These are phyloP conservation scores for Metschnikowia borealis DNA, from an alignment of 805 yeast species.

Conservation along the genomic window DNA sequence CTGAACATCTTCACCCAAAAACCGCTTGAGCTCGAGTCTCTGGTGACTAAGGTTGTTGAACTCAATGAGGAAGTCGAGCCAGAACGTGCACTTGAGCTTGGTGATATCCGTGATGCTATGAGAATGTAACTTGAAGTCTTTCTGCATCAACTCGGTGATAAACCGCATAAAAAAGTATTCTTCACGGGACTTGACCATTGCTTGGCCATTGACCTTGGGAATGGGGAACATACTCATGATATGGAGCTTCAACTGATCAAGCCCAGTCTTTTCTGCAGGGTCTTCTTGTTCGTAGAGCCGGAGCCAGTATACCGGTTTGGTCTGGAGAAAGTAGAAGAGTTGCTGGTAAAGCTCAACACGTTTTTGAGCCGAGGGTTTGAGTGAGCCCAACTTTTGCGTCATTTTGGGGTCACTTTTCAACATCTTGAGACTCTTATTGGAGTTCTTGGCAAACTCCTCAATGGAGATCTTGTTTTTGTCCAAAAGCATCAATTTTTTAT, in stretches of 20 bases:
- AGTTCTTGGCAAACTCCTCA: conserved; percentile 58
- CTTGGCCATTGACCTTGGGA: conserved; percentile 17
- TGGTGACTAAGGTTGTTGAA: conserved; percentile 48
- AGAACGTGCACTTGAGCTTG: conserved; percentile 32
- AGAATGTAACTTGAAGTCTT: conserved; percentile 33
- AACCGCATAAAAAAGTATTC: conserved; percentile 63
- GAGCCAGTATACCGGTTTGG: conserved; percentile 71
- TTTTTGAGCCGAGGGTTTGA: conserved; percentile 41
- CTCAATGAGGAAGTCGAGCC: conserved; percentile 43
- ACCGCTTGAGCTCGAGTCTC: conserved; percentile 39
- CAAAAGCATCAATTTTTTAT: conserved; percentile 71
- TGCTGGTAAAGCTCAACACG: conserved; percentile 71
- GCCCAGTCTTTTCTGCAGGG: conserved; percentile 9
- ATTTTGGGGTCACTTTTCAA: conserved; percentile 21
- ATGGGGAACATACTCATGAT: conserved; percentile 27
- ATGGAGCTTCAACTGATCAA: conserved; percentile 1
- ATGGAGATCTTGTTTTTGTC: conserved; percentile 76
- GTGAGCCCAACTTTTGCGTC: conserved; percentile 15
- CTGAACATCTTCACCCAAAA: conserved; percentile 37
- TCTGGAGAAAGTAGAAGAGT: conserved; percentile 76
- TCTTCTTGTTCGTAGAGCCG: conserved; percentile 42
- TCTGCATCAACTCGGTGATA: conserved; percentile 44
- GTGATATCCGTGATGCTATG: conserved; percentile 35
- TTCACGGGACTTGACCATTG: conserved; percentile 53
- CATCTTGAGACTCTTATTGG: conserved; percentile 36